A percentile compares a stretch with the other conserved stretches of the same genome.
Conservation (phyloP, 2,329 filamentous ascomycete species). For the Calonectria multiphialidica region DNA sequence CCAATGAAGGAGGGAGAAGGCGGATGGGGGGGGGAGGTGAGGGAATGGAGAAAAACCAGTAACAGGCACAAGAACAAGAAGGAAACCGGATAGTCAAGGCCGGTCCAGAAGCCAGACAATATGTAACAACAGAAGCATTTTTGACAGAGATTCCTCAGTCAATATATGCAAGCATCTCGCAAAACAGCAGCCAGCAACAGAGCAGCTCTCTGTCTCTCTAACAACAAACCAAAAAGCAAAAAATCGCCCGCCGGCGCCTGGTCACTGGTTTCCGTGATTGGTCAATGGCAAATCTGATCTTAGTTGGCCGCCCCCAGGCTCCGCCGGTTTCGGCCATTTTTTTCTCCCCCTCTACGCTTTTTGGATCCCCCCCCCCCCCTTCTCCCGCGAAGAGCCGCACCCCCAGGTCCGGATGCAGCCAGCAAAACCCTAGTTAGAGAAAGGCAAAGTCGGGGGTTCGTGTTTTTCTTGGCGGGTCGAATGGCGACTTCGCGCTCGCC, state of each 20-base stretch:
- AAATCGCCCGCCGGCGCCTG: slow-evolving; percentile 6
- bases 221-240: not conserved
- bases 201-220: too few species aligned
- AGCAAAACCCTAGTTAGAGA: not conserved
- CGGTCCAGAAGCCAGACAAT: not conserved
- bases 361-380: slow-evolving; percentile 7
- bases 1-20: not conserved
- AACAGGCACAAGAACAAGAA: too few species aligned
- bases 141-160: too few species aligned
- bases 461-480: slow-evolving; percentile 19
- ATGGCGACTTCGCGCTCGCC: not conserved
- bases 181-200: not conserved
- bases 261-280: slow-evolving; percentile 29
- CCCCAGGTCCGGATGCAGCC: not conserved
- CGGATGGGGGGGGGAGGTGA: not conserved
- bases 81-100: too few species aligned
- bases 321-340: slow-evolving; percentile 38
- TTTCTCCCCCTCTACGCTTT: slow-evolving; percentile 16
- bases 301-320: not conserved
- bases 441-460: slow-evolving; percentile 1
- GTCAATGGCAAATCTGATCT: slow-evolving; percentile 36
- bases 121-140: not conserved
- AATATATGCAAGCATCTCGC: too few species aligned
- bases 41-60: too few species aligned
- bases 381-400: slow-evolving; percentile 44